Percentiles rank a stretch among this genome's conserved stretches.
Conservation (phyloP, 2,329 filamentous ascomycete species). For the Trichoderma aggressivum region DNA sequence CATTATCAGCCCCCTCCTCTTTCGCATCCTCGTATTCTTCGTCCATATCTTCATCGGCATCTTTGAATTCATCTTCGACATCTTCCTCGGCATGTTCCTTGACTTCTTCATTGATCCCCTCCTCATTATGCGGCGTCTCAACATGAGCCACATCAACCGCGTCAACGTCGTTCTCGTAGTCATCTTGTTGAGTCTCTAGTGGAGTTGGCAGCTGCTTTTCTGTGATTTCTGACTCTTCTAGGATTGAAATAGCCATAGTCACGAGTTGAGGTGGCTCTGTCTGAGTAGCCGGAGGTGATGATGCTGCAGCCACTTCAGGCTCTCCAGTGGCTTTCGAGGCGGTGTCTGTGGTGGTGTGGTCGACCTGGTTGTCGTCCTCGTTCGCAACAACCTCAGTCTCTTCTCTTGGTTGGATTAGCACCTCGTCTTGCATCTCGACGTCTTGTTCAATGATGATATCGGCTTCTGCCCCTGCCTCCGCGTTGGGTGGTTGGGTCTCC, state of each 20-base stretch:
- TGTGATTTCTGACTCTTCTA: background rate
- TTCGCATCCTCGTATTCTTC: background rate
- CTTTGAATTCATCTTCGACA: constrained; percentile 3
- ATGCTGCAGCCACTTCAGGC: background rate
- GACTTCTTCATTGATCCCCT: background rate
- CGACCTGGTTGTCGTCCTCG: background rate
- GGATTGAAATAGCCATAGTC: background rate
- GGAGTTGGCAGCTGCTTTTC: constrained; percentile 4
- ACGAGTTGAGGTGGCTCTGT: background rate
- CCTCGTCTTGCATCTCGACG: constrained; percentile 19
- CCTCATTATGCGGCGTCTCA: background rate
- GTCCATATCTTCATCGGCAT: background rate
- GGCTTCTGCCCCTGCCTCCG: background rate
- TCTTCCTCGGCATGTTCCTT: background rate
- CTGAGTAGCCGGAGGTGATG: background rate
- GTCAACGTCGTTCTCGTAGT: background rate
- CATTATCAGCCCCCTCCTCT: constrained; percentile 13
- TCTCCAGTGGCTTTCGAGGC: background rate
- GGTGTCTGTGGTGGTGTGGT: background rate
- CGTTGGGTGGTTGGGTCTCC: background rate
- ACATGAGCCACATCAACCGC: background rate
- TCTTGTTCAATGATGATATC: background rate
- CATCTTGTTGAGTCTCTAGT: constrained; percentile 9
- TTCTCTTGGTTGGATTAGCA: background rate
- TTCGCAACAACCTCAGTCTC: background rate